These are phyloP conservation scores for Didymella arachidicola DNA, from an alignment of 2,329 filamentous ascomycete species.

Conservation along the genomic window DNA sequence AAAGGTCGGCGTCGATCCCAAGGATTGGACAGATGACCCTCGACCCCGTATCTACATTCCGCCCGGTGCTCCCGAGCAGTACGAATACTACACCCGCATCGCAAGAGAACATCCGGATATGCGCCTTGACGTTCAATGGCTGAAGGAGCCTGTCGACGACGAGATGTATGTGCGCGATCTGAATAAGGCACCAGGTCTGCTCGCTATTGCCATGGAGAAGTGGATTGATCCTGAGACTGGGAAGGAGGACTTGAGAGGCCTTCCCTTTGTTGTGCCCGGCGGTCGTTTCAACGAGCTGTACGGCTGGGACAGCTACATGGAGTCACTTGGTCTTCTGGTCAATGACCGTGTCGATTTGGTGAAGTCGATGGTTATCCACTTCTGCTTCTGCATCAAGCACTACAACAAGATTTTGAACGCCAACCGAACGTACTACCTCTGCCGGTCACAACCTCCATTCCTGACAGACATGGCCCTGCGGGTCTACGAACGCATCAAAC, in stretches of 20 bases:
- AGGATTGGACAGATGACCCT: constrained; percentile 93
- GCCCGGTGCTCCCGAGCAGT: constrained; percentile 81
- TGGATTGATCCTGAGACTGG: constrained; percentile 70
- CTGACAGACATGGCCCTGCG: constrained; percentile 96
- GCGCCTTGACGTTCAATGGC: constrained; percentile 82
- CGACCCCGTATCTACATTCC: constrained; percentile 93
- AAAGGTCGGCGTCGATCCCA: constrained; percentile 85
- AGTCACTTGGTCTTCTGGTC: constrained; percentile 85
- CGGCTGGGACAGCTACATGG: constrained; percentile 99
- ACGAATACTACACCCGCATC: constrained; percentile 85
- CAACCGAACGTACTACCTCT: constrained; percentile 94
- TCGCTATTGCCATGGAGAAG: constrained; percentile 90
- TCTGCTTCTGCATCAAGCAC: constrained; percentile 97
- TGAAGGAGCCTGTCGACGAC: constrained; percentile 76
- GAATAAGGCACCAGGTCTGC: constrained; percentile 85
- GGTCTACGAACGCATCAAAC: constrained; percentile 91
- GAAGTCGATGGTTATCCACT: constrained; percentile 94
- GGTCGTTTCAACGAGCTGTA: constrained; percentile 98
- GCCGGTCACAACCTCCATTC: constrained; percentile 93
- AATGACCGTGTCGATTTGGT: constrained; percentile 86
- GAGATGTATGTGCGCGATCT: constrained; percentile 81
- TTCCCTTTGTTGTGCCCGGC: constrained; percentile 96
- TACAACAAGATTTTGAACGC: constrained; percentile 99
- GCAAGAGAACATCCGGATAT: constrained; percentile 82
- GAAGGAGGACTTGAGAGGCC: constrained; percentile 74